These are phyloP conservation scores for Hibiscus mutabilis DNA, from an alignment of 345 rosid genomes.

Conservation along the genomic window DNA sequence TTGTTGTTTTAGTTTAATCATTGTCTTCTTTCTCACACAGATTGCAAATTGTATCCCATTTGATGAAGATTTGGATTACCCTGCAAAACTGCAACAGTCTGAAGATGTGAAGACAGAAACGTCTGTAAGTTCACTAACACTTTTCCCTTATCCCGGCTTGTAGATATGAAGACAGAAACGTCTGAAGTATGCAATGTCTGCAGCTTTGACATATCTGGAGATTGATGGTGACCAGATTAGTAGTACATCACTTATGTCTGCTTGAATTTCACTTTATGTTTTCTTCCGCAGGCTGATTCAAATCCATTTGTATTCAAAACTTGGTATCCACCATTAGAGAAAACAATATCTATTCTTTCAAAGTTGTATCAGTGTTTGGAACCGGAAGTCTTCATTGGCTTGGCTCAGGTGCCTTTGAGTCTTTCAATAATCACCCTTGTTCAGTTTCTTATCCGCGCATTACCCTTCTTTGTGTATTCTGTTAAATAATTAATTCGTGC, in stretches of 20 bases:
- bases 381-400: constrained; percentile 80
- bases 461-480: no score
- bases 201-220: neutral
- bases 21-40: constrained; percentile 36
- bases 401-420: constrained; percentile 74
- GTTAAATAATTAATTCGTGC: no score
- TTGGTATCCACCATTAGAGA: constrained; percentile 97
- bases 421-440: constrained; percentile 4
- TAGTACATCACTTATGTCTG: neutral
- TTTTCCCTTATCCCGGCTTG: no score
- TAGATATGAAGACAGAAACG: constrained; percentile 41
- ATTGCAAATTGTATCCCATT: constrained; percentile 79
- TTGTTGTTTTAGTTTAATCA: no score
- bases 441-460: no score
- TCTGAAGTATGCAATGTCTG: constrained; percentile 19
- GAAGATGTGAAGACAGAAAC: constrained; percentile 41
- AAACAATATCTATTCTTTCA: constrained; percentile 83
- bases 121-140: constrained; percentile 26
- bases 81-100: constrained; percentile 74
- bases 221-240: neutral
- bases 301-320: constrained; percentile 57
- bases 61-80: constrained; percentile 78
- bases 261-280: neutral
- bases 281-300: constrained; percentile 48
- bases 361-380: constrained; percentile 82